These are phyloP conservation scores for Dendrocalamus latiflorus DNA, from an alignment of 202 grass and related monocot species.

Conservation along the genomic window DNA sequence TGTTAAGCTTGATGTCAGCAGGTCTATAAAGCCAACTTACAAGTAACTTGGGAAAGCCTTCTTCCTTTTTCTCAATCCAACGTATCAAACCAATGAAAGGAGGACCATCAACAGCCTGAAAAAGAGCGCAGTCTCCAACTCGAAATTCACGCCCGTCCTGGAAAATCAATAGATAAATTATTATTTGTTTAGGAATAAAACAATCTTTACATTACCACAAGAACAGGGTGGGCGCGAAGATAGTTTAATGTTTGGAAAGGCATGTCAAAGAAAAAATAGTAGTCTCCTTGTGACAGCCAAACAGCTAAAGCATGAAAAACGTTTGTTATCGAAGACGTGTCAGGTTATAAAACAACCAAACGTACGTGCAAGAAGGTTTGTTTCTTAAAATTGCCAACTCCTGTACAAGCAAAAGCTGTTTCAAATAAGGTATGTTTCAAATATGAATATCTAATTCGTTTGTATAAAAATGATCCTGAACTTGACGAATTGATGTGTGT, in stretches of 20 bases:
- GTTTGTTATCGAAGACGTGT: background rate
- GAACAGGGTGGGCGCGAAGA: background rate
- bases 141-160: constrained; percentile 79
- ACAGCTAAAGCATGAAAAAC: background rate
- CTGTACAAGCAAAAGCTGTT: background rate
- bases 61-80: constrained; percentile 62
- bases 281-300: background rate
- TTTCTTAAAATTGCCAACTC: background rate
- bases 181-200: background rate
- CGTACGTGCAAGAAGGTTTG: background rate
- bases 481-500: background rate
- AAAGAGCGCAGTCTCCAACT: constrained; percentile 80
- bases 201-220: background rate
- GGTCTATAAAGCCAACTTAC: constrained; percentile 92
- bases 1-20: constrained; percentile 73
- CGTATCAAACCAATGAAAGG: constrained; percentile 90
- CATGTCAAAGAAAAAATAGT: background rate
- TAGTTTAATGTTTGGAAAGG: background rate
- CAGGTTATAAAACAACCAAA: background rate
- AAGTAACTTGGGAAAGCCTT: constrained; percentile 52
- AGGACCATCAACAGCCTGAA: constrained; percentile 61
- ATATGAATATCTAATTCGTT: background rate
- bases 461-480: background rate
- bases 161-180: constrained; percentile 5
- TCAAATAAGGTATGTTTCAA: background rate